phyloP scores from a whole-genome alignment of 1,284 basidiomycete genomes.

The Ceratobasidium sp. region DNA sequence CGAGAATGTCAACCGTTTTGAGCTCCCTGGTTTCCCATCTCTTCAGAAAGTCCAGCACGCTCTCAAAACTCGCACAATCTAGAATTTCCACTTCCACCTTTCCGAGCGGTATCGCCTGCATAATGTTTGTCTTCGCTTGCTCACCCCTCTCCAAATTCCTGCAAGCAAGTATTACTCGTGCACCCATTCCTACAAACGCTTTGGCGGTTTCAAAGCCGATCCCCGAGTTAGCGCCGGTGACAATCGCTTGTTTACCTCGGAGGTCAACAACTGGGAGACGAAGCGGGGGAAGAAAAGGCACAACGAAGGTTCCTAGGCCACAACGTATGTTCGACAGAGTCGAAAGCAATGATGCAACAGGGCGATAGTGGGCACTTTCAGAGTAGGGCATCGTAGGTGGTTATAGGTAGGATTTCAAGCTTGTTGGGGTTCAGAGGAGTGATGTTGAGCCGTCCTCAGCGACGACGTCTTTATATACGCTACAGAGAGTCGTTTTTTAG shows the following conservation, averaged over 20 bases:
- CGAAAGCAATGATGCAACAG: conserved; percentile 32
- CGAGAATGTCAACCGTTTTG: conserved; percentile 44
- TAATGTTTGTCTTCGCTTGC: conserved; percentile 61
- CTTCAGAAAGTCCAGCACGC: conserved; percentile 42
- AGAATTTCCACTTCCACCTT: conserved; percentile 45
- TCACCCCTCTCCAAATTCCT: conserved; percentile 61
- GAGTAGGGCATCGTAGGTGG: conserved; percentile 36
- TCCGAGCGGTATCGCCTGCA: conserved; percentile 49
- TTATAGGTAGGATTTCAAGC: not conserved
- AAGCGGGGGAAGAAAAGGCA: conserved; percentile 39
- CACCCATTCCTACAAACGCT: conserved; percentile 60
- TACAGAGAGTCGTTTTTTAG: not conserved
- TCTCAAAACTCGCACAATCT: conserved; percentile 46
- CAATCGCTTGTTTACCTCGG: conserved; percentile 55
- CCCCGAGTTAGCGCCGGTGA: conserved; percentile 63
- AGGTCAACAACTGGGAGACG: conserved; percentile 33
- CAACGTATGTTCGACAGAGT: conserved; percentile 10
- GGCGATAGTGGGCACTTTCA: conserved; percentile 23
- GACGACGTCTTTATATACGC: not conserved
- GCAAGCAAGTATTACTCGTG: conserved; percentile 62
- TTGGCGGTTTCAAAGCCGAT: conserved; percentile 63
- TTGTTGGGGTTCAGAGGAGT: not conserved
- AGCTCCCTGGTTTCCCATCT: conserved; percentile 39
- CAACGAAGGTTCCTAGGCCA: conserved; percentile 29
- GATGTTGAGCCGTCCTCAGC: not conserved